Evolutionary conservation across 306 rosid genomes (phyloP).

Genomic region (Delonix regia): DNA sequence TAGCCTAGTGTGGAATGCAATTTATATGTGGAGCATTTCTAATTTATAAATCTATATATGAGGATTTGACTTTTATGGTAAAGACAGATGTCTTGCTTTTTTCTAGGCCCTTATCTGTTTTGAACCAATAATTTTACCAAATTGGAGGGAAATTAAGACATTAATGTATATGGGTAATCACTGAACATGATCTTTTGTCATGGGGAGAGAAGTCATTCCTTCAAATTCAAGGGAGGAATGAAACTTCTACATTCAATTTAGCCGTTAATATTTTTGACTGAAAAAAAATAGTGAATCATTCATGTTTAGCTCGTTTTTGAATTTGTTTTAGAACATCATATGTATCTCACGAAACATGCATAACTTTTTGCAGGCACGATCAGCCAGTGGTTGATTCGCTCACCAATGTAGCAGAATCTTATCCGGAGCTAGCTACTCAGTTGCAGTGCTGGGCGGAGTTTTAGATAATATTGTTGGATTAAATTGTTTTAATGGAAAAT

Average conservation of each 20-base stretch:
- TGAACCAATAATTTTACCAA: background rate
- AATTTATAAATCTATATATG: background rate
- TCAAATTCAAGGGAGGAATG: background rate
- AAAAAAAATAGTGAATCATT: background rate
- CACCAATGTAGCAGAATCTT: background rate
- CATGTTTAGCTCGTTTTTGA: background rate
- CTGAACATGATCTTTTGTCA: background rate
- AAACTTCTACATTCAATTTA: background rate
- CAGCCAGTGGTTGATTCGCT: constrained; percentile 56
- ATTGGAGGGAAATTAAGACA: background rate
- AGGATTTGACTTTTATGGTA: constrained; percentile 12
- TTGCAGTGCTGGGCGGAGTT: constrained; percentile 4
- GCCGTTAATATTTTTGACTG: background rate
- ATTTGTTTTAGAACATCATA: background rate
- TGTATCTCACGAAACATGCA: background rate
- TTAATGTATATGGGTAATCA: background rate
- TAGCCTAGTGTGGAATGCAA: background rate
- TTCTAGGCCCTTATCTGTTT: background rate
- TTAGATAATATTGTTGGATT: constrained; percentile 23
- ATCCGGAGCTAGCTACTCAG: background rate
- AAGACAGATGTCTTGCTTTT: background rate
- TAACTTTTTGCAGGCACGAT: constrained; percentile 60
- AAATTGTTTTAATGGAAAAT: constrained; percentile 32
- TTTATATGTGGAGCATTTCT: background rate
- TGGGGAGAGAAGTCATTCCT: background rate